Conservation (phyloP, 495 filamentous ascomycete species). For the Neurospora sp. region DNA sequence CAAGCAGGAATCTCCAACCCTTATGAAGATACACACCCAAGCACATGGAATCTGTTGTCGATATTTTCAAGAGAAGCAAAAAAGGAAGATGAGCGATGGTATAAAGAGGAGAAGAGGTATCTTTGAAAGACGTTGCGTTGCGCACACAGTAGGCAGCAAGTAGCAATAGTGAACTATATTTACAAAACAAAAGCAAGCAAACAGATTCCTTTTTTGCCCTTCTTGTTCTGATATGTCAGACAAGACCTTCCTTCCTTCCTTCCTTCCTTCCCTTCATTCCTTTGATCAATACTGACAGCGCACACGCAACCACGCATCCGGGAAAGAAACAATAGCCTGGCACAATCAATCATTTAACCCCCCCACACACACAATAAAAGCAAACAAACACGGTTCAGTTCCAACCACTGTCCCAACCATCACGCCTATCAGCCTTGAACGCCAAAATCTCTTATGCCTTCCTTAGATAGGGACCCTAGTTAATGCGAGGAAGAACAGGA, state of each 20-base stretch:
- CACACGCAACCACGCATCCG: neutral
- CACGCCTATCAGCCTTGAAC: neutral
- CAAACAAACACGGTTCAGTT: neutral
- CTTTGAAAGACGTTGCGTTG: neutral
- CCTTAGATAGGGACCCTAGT: neutral
- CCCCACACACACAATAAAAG: neutral
- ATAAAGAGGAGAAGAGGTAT: neutral
- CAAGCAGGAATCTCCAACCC: too few species aligned
- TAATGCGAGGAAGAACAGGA: constrained; percentile 8
- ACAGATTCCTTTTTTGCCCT: neutral
- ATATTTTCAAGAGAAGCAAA: too few species aligned
- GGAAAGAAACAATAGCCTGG: neutral
- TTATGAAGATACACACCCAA: too few species aligned
- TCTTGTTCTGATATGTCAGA: neutral
- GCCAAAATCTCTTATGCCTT: neutral
- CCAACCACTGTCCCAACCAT: neutral
- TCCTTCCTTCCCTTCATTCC: neutral
- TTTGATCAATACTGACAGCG: neutral
- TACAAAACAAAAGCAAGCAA: neutral
- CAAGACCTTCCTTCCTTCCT: neutral
- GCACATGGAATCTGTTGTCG: too few species aligned
- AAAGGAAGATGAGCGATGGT: neutral
- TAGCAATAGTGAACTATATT: neutral
- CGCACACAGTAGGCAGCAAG: neutral
- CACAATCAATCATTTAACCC: neutral